Base-by-base conservation (phyloP, 257 asterid species). In the Solanum boliviense region DNA sequence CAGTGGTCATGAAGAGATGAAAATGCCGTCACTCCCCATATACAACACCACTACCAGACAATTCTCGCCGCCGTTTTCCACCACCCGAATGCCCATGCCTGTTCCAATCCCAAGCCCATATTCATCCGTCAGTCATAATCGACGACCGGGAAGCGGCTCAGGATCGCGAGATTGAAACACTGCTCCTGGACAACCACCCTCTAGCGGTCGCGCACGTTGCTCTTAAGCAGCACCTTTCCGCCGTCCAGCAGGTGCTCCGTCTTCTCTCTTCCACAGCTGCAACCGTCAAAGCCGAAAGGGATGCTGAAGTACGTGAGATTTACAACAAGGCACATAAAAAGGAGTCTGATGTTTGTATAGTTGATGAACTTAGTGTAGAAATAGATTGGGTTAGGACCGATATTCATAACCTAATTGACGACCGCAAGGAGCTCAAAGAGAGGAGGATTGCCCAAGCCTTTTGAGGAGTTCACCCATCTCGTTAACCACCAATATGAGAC, bases 161-260 rank as follows among this genome's bases (percentile, higher is more conserved):
- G 90, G 88, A 91, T 21, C 93, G 90, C 72, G 96, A 95, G 65
- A 93, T 95, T 88, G 92, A 94, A 89, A 68, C 88, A 75, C 95
- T 97, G 87, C 90, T 97, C 87, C 87, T 70, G 67, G 96, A 97
- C 94, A 95, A 95, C 91, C 98, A 91, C 84, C 97, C 94, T 16
- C 90, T 95, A 34, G 98, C 98, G 84, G 88, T 95, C 82, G 36
- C 91, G 23, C 96, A 92, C 89, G 96, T 95, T 56, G 89, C 94
- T 70, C 95, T 95, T 79, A 94, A 93, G 91, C 94, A 88, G 89
- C 96, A 95, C 35, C 84, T 92, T 13, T 68, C 87, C 56, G 92
- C 90, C 72, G 91, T 93, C 31, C 92, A 95, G 34, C 94, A 93
- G 90, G 98, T 95, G n/a, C 86, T 95, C 85, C 95, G 90, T 89